Base-by-base conservation (phyloP, 257 asterid genomes). In the Euphrasia confusa region DNA sequence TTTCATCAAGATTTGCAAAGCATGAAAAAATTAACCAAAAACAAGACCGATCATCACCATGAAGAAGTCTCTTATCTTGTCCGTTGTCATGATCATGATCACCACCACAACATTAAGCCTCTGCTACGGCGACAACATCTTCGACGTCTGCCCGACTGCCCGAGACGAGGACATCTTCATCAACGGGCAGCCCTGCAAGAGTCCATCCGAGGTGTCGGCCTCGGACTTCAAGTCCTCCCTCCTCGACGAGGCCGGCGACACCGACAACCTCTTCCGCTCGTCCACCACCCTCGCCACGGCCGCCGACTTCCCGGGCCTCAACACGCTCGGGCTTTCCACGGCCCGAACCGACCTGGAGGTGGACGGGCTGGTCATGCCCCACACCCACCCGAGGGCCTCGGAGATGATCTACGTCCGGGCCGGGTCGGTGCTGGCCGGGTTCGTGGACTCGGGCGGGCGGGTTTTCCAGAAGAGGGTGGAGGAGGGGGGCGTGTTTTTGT, bases 181-280 rank as follows among this genome's bases (percentile, higher is more conserved):
- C 72, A 85, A 88, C 14, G 92, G 96, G 52, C 62, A 37, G 18
- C 80, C 91, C 0, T 88, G 96, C 88, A 85, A 83, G 81, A 78
- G 83, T 67, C 82, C 88, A 0, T 42, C 68, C 7, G 28, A 37
- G 8, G 26, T 80, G 26, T 58, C 71, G 1, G 81, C 88, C 63
- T 71, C 88, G 9, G 92, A 88, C 58, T 85, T 88, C 90, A 80
- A 80, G 69, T 75, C 88, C 58, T 76, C 92, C 1, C 7, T 39
- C 48, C 57, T 88, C 63, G 72, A 63, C 24, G 67, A 68, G 0
- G 54, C 65, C 42, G 92, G 96, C 5, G 83, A 80, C 63, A 77
- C 86, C 0, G 83, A 74, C 35, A 80, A 78, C 54, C 71, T 83
- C 58, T 77, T 66, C 48, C 67, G 77, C 7, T 83, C 96, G 10